Evolutionary conservation across 257 asterid species (phyloP).

Genomic region (Ocimum tenuiflorum): DNA sequence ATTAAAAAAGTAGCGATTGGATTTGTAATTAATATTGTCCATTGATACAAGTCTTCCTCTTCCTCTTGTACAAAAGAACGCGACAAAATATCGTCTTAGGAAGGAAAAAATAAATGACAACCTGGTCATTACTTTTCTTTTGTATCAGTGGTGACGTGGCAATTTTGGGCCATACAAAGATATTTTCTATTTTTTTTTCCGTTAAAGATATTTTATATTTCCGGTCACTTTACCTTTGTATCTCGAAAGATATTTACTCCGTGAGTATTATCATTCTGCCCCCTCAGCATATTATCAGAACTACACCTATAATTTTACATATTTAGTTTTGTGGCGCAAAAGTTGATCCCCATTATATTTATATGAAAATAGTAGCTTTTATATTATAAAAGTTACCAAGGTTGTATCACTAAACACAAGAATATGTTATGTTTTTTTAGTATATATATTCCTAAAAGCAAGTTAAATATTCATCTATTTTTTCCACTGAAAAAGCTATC

Average conservation of each 20-base stretch:
- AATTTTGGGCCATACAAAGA: conserved; percentile 60
- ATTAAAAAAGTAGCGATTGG: neutral
- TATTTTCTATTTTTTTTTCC: conserved; percentile 32
- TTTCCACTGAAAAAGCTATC: too few relatives aligned
- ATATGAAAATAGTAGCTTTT: too few relatives aligned
- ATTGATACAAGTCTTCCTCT: neutral
- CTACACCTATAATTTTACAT: neutral
- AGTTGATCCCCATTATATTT: neutral
- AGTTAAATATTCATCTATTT: too few relatives aligned
- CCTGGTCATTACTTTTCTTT: conserved; percentile 20
- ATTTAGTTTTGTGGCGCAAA: neutral
- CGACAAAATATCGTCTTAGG: neutral
- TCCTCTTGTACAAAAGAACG: neutral
- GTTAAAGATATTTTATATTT: neutral
- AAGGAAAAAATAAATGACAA: neutral
- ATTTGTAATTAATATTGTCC: conserved; percentile 14
- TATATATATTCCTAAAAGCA: too few relatives aligned
- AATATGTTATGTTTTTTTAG: too few relatives aligned
- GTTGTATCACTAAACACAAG: too few relatives aligned
- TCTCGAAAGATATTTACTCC: neutral
- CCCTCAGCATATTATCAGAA: neutral
- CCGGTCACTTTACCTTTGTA: conserved; percentile 10
- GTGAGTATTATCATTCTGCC: conserved; percentile 2
- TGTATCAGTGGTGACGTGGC: conserved; percentile 36
- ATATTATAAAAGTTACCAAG: too few relatives aligned